Evolutionary conservation across 163 green algal genomes (phyloP), one percentile per base, ranked within the genome.

Genomic region (Coccomyxa subellipsoidea): DNA sequence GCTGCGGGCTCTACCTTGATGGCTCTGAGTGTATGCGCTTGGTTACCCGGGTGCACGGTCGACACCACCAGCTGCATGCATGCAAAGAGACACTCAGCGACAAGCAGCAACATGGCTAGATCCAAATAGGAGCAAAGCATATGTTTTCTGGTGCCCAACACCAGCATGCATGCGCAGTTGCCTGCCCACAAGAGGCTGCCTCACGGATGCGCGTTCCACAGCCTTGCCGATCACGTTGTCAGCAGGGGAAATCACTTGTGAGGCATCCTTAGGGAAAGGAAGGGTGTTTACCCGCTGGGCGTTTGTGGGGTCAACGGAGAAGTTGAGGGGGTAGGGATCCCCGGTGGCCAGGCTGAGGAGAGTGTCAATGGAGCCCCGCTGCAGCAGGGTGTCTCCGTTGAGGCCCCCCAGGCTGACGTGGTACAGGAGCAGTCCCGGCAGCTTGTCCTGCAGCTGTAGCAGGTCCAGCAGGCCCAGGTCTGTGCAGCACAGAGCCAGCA

Each of bases 1-100:
- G 47, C 4, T 27, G 47, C 21, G 47, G 15, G 23, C 3, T 18
- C 1, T 18, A 59, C 47, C 66, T 73, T 73, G 66, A 73, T 32
- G 29, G 66, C 66, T 0, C 66, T 18, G 21, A 36, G 66, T 32
- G 66, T 73, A 23, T 12, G 29, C 7, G 66, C 66, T 34, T 34
- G 66, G 8, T 36, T 73, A n/a, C n/a, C n/a, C 66, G 66, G 66
- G 66, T 73, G 29, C 21, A 73, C 8, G 10, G 29, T 34, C 18
- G 66, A 36, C 66, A 73, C 66, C 66, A 73, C 29, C 66, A 73
- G 27, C 66, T 73, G 66, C 66, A 73, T 73, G 66, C 47, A 59
- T 7, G 47, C 47, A 59, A 12, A 59, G 47, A 18, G 5, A 59
- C 3, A 59, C 47, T 59, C 47, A 59, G 47, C 40, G n/a, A n/a